Conservation (phyloP, 2,329 filamentous ascomycete species). For the Zarea fungicola region DNA sequence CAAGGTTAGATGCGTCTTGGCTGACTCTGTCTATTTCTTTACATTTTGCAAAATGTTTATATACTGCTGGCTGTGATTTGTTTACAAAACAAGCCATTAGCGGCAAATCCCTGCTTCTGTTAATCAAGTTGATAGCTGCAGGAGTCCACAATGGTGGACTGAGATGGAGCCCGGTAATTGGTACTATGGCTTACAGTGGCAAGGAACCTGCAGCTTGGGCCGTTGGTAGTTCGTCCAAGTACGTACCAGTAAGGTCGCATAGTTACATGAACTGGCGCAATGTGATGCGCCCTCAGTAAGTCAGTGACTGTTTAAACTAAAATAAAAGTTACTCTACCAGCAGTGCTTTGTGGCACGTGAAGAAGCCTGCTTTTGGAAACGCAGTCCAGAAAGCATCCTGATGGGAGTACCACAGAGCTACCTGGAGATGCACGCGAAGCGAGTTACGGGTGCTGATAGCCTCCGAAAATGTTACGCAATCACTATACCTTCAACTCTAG, state of each 20-base stretch:
- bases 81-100: neutral
- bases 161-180: neutral
- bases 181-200: neutral
- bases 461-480: constrained; percentile 9
- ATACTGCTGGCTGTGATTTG: neutral
- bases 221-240: too few relatives aligned
- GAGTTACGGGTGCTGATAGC: neutral
- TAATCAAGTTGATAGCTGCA: neutral
- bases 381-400: too few relatives aligned
- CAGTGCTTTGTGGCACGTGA: too few relatives aligned
- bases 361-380: too few relatives aligned
- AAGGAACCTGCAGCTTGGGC: neutral
- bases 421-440: neutral
- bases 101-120: too few relatives aligned
- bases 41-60: neutral
- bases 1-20: neutral
- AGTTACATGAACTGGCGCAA: too few relatives aligned
- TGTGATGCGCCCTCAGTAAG: too few relatives aligned
- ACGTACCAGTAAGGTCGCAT: too few relatives aligned
- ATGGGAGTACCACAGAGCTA: neutral
- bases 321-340: too few relatives aligned
- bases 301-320: too few relatives aligned
- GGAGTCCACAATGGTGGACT: neutral
- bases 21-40: neutral
- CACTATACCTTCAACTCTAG: too few relatives aligned